A percentile compares a stretch with the other conserved stretches of the same genome.
Conservation (phyloP, 805 yeast species). For the Cyberlindnera xishuangbannaensis region DNA sequence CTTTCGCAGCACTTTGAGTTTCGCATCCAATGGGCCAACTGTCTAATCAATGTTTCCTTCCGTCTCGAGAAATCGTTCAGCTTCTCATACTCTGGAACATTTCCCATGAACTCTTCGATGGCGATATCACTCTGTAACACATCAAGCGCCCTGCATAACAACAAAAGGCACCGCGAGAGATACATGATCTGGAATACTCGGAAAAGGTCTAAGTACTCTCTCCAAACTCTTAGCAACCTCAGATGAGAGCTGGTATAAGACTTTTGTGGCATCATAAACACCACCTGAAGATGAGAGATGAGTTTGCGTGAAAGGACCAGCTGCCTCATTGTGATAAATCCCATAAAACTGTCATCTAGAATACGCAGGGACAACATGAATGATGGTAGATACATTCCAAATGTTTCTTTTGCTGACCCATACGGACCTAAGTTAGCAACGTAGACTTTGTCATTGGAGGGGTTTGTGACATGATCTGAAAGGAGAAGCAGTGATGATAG, state of each 20-base stretch:
- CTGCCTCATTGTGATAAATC: background rate
- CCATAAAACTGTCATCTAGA: slow-evolving; percentile 3
- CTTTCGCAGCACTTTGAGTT: background rate
- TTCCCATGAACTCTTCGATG: slow-evolving; percentile 4
- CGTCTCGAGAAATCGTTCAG: background rate
- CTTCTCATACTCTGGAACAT: slow-evolving; percentile 2
- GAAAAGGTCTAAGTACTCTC: slow-evolving; percentile 5
- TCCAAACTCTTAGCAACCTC: slow-evolving; percentile 3
- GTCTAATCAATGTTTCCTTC: slow-evolving; percentile 3
- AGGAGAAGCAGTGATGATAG: slow-evolving; percentile 3
- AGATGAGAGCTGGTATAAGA: background rate
- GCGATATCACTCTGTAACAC: slow-evolving; percentile 7
- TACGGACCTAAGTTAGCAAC: slow-evolving; percentile 1
- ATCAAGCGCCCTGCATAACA: slow-evolving; percentile 7
- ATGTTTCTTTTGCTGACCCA: slow-evolving; percentile 2
- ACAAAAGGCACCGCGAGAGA: slow-evolving; percentile 4
- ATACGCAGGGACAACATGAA: slow-evolving; percentile 5
- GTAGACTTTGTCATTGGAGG: background rate
- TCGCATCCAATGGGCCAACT: slow-evolving; percentile 6
- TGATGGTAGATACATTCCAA: slow-evolving; percentile 1
- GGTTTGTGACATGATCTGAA: slow-evolving; percentile 3
- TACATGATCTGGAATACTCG: slow-evolving; percentile 3
- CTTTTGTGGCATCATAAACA: background rate
- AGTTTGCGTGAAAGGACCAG: slow-evolving; percentile 2
- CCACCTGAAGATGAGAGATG: slow-evolving; percentile 1